phyloP scores from a whole-genome alignment of 2,329 filamentous ascomycete genomes.

The Claviceps fusiformis region DNA sequence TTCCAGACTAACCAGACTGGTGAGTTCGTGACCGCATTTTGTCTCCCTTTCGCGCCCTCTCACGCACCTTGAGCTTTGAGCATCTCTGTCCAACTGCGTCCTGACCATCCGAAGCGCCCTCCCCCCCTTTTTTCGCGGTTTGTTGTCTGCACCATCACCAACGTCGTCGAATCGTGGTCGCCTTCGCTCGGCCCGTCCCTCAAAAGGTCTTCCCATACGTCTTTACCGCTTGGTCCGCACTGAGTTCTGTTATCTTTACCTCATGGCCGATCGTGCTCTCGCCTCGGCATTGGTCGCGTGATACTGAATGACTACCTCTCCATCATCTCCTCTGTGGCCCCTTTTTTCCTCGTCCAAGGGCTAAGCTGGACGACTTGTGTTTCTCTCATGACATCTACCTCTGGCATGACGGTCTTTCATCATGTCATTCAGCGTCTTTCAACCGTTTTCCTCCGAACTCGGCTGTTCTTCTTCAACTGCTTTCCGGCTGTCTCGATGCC shows the following conservation, averaged over 20 bases:
- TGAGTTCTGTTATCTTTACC: background rate
- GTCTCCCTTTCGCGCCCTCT: background rate
- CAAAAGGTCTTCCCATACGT: background rate
- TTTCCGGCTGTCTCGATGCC: conserved; percentile 13
- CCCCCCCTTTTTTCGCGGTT: too few relatives aligned
- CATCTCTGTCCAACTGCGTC: background rate
- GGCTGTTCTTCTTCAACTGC: conserved; percentile 12
- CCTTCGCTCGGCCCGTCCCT: background rate
- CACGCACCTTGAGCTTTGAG: background rate
- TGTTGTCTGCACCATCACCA: background rate
- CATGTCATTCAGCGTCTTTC: conserved; percentile 23
- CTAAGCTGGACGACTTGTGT: background rate
- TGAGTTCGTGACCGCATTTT: too few relatives aligned
- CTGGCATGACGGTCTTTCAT: conserved; percentile 17
- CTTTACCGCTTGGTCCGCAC: background rate
- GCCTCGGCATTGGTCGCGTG: background rate
- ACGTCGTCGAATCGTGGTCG: background rate
- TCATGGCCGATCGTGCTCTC: background rate
- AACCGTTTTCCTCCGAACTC: conserved; percentile 20
- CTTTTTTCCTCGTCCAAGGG: background rate
- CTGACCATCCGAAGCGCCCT: background rate
- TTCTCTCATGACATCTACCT: background rate
- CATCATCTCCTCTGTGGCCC: background rate
- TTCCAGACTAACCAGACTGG: too few relatives aligned
- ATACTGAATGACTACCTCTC: background rate